A percentile compares a stretch with the other conserved stretches of the same genome.
These are phyloP conservation scores for Torulaspora gathmanii DNA, from an alignment of 805 yeast genomes.

Conservation along the genomic window DNA sequence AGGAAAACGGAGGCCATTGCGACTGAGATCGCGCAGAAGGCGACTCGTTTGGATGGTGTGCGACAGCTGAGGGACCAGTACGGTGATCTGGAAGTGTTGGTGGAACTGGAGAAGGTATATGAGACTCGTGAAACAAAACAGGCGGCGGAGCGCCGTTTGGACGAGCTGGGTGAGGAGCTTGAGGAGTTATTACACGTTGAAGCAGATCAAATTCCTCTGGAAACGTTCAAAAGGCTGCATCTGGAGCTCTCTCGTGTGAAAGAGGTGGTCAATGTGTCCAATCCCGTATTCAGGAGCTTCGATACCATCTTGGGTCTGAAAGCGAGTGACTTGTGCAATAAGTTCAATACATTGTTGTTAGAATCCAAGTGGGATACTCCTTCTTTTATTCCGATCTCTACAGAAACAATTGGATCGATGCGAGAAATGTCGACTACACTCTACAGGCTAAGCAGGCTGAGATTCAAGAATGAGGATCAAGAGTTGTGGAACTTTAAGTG, in stretches of 20 bases:
- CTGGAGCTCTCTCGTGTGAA: neutral
- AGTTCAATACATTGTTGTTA: conserved; percentile 19
- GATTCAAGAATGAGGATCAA: neutral
- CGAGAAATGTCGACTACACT: conserved; percentile 20
- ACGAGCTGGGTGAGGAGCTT: conserved; percentile 9
- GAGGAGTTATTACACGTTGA: neutral
- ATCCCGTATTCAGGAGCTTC: conserved; percentile 7
- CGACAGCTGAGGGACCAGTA: conserved; percentile 20
- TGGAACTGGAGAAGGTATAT: conserved; percentile 14
- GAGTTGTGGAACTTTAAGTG: conserved; percentile 45
- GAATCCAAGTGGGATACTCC: conserved; percentile 33
- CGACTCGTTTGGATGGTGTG: conserved; percentile 12
- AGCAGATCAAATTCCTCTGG: conserved; percentile 3
- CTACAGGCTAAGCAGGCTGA: conserved; percentile 20
- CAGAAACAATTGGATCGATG: conserved; percentile 14
- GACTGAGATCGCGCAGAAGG: conserved; percentile 20
- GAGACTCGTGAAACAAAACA: conserved; percentile 10
- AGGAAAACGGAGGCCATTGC: conserved; percentile 19
- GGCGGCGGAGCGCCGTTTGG: conserved; percentile 8
- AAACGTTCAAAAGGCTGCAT: neutral
- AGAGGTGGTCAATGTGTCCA: neutral
- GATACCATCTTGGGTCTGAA: conserved; percentile 12
- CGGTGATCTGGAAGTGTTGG: conserved; percentile 24
- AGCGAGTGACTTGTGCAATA: conserved; percentile 12
- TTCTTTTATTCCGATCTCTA: conserved; percentile 16